phyloP scores from a whole-genome alignment of 2,329 filamentous ascomycete genomes.

The Sclerotinia glacialis region DNA sequence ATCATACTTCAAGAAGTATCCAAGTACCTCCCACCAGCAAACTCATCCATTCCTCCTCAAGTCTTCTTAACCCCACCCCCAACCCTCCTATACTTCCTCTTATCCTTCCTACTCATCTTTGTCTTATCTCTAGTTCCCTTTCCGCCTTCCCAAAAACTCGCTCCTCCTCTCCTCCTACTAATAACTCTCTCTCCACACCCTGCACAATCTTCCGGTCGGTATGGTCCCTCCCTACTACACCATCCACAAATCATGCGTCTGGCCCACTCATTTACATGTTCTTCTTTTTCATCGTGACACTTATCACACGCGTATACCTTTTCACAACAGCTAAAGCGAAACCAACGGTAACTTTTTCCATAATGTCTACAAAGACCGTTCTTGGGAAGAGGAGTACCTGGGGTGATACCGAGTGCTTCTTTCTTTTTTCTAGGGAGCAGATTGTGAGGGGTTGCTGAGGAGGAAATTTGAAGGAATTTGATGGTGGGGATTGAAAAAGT shows the following conservation, averaged over 20 bases:
- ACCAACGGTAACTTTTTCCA: constrained; percentile 59
- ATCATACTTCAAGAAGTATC: neutral
- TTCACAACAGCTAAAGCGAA: constrained; percentile 61
- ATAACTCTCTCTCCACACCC: constrained; percentile 71
- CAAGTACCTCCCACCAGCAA: neutral
- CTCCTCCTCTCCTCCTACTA: constrained; percentile 55
- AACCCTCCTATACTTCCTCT: constrained; percentile 66
- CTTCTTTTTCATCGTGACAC: constrained; percentile 71
- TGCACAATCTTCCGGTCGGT: constrained; percentile 69
- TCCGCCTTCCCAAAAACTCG: constrained; percentile 83
- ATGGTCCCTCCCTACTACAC: constrained; percentile 79
- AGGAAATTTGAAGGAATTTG: constrained; percentile 70
- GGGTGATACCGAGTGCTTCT: constrained; percentile 56
- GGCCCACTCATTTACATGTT: constrained; percentile 77
- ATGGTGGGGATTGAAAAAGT: constrained; percentile 75
- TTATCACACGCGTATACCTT: constrained; percentile 61
- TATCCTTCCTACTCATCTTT: constrained; percentile 73
- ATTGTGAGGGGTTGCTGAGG: constrained; percentile 43
- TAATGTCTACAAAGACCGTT: constrained; percentile 58
- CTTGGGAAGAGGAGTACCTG: constrained; percentile 54
- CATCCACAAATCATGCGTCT: constrained; percentile 80
- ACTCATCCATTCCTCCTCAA: neutral
- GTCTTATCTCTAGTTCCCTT: constrained; percentile 72
- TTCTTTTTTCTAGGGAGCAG: constrained; percentile 45
- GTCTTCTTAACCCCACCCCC: constrained; percentile 38